Evolutionary conservation across 306 rosid species (phyloP), one percentile per base, ranked within the genome.

Genomic region (Elaeagnus macrophylla): DNA sequence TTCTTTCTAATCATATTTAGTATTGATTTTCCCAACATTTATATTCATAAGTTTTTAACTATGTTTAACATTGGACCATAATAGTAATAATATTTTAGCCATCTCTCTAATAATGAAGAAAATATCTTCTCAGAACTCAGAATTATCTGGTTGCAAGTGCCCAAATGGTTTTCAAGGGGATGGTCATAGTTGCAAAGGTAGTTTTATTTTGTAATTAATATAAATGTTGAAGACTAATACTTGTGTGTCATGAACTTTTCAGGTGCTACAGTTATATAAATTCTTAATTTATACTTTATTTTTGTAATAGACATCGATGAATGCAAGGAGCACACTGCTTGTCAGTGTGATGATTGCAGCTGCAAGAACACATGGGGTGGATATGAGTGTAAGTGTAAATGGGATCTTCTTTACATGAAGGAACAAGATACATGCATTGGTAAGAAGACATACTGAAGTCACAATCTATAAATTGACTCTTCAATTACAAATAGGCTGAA

Each of bases 181-280:
- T 39, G 95, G 97, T n/a, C 19, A 59, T 9, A 73, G 64, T 17
- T 90, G 95, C 19, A 70, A 76, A 78, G 97, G 97, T 90, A 49
- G 72, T 48, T 48, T 50, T 68, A 43, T n/a, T 37, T 61, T 64
- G 50, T 41, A 38, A 15, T 61, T 39, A 59, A 10, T 55, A 25
- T 15, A 17, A 39, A 17, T 61, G 51, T 48, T 18, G 32, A 53
- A 14, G 50, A 50, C 40, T 15, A 16, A 35, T 11, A 51, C 41
- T n/a, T n/a, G n/a, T n/a, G n/a, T n/a, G n/a, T n/a, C n/a, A n/a
- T n/a, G n/a, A n/a, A n/a, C n/a, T n/a, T n/a, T n/a, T n/a, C n/a
- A n/a, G n/a, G n/a, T n/a, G n/a, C n/a, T n/a, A n/a, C n/a, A n/a
- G n/a, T n/a, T n/a, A n/a, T n/a, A n/a, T n/a, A n/a, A n/a, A n/a